Evolutionary conservation across 2,329 filamentous ascomycete genomes (phyloP), one percentile per base, ranked within the genome.

Genomic region (Exophiala sp.): DNA sequence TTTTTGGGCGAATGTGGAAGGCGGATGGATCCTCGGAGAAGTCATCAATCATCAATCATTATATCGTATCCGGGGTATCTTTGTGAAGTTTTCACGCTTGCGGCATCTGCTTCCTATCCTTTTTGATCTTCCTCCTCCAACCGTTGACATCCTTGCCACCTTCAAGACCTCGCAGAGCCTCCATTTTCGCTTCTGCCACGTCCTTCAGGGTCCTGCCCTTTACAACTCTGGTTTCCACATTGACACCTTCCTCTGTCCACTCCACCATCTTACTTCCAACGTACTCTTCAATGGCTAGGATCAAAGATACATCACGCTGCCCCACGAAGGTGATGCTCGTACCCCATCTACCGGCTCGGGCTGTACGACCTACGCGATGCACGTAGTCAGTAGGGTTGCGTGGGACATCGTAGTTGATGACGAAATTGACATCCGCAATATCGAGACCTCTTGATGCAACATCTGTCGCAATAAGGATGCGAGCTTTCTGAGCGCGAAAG

Each of bases 381-480:
- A 99, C 94, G 70, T 99, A 99, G 72, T 96, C 92, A 69, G 96
- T 91, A 2, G 92, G 90, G 67, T 96, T 90, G n/a, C 92, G 85
- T 0, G 94, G 94, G 1, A 99, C 84, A 68, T 99, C 94, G 72
- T 91, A 99, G 72, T 99, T 97, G 67, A 99, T 76, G 2, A 99
- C 94, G 12, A 97, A 73, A 50, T 82, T 86, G 5, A 97, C 92
- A 62, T 91, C 88, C 1, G 92, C 92, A 58, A 99, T 96, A 74
- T 99, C 94, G 3, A 99, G 82, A 78, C 94, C 94, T 70, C 94
- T 83, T 16, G 91, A 89, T 1, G 94, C 94, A 11, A 99, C 91
- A 68, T 99, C 94, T 0, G 94, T 99, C 1, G 94, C 92, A 9
- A 99, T 88, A 1, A 99, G 81, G 52, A 99, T 88, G 11, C 92